phyloP scores from a whole-genome alignment of 208 protist genomes.

The Leishmania amazonensis region DNA sequence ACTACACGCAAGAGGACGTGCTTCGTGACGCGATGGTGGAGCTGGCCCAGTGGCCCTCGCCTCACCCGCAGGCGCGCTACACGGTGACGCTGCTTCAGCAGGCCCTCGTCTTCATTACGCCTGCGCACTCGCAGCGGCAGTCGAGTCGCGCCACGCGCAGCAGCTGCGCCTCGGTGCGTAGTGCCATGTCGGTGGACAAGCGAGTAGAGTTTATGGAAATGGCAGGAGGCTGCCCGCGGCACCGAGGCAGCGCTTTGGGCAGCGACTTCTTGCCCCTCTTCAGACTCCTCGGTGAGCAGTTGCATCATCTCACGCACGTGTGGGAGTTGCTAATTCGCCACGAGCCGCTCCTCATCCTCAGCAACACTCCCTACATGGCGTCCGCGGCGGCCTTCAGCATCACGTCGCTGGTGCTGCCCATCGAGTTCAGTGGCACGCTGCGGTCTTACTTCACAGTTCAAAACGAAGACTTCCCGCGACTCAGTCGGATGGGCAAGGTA shows the following conservation, averaged over 20 bases:
- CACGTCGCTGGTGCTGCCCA: slow-evolving; percentile 71
- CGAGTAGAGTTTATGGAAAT: slow-evolving; percentile 24
- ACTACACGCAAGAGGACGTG: slow-evolving; percentile 76
- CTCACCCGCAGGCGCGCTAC: slow-evolving; percentile 79
- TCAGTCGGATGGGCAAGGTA: slow-evolving; percentile 69
- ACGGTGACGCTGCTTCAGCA: slow-evolving; percentile 71
- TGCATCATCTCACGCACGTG: slow-evolving; percentile 77
- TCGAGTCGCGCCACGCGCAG: slow-evolving; percentile 26
- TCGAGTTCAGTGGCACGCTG: slow-evolving; percentile 72
- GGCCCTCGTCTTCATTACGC: slow-evolving; percentile 73
- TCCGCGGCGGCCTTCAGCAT: slow-evolving; percentile 67
- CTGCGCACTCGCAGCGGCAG: slow-evolving; percentile 41
- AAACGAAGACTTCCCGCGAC: slow-evolving; percentile 62
- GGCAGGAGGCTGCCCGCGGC: slow-evolving; percentile 20
- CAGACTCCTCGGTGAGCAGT: slow-evolving; percentile 60
- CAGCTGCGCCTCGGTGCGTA: slow-evolving; percentile 20
- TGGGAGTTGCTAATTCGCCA: slow-evolving; percentile 87
- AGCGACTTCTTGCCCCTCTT: slow-evolving; percentile 73
- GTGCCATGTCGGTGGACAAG: slow-evolving; percentile 27
- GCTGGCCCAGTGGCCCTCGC: slow-evolving; percentile 76
- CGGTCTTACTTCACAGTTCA: slow-evolving; percentile 87
- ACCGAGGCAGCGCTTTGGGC: slow-evolving; percentile 27
- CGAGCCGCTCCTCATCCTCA: slow-evolving; percentile 79
- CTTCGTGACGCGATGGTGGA: slow-evolving; percentile 67
- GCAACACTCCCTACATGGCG: slow-evolving; percentile 79